These are phyloP conservation scores for Actinomortierella ambigua DNA, from an alignment of 371 early-diverging fungal genomes.

Conservation along the genomic window DNA sequence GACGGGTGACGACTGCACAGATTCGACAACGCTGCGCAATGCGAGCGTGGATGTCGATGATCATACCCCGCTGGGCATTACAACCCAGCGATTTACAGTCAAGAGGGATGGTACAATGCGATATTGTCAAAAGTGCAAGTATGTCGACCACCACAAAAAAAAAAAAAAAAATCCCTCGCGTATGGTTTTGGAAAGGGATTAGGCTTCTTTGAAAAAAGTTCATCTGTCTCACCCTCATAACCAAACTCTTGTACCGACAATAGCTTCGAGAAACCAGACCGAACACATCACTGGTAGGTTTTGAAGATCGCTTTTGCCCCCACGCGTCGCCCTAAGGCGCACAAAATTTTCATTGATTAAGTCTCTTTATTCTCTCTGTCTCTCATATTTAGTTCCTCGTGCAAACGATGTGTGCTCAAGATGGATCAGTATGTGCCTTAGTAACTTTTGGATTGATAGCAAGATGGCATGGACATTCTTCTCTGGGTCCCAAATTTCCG, in stretches of 20 bases:
- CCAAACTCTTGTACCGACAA: not conserved
- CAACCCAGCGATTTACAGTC: conserved; percentile 35
- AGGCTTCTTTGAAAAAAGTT: no score
- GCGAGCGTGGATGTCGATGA: not conserved
- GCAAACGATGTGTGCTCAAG: conserved; percentile 48
- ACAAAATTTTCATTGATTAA: not conserved
- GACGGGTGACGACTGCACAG: not conserved
- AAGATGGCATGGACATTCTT: not conserved
- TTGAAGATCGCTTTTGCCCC: conserved; percentile 8
- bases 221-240: no score
- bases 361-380: not conserved
- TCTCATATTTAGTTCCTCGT: conserved; percentile 13
- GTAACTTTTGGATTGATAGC: not conserved
- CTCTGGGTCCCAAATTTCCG: not conserved
- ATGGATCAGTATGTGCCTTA: conserved; percentile 49
- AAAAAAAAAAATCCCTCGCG: not conserved
- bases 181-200: no score
- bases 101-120: conserved; percentile 49
- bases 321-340: not conserved
- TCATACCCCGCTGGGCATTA: no score
- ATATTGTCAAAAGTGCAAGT: conserved; percentile 51
- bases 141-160: not conserved
- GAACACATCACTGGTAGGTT: conserved; percentile 49
- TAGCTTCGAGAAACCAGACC: conserved; percentile 47
- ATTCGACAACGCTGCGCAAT: conserved; percentile 1